Percentiles rank a stretch among this genome's conserved stretches.
These are phyloP conservation scores for Citrullus colocynthis DNA, from an alignment of 306 rosid genomes.

Conservation along the genomic window DNA sequence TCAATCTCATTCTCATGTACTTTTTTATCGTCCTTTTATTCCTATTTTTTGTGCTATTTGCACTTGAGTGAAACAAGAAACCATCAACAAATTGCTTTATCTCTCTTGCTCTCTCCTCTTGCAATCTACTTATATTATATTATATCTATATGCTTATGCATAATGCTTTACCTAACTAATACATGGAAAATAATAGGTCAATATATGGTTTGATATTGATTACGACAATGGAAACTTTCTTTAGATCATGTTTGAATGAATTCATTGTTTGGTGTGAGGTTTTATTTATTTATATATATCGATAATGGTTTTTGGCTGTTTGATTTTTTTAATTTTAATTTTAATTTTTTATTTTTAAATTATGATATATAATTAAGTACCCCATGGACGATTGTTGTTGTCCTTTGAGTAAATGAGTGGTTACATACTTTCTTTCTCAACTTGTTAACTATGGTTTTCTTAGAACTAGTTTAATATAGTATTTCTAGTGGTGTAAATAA, in stretches of 20 bases:
- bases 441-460: background rate
- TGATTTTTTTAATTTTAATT: no score
- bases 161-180: conserved; percentile 4
- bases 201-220: background rate
- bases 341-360: no score
- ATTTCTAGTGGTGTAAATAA: no score
- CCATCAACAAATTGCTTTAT: background rate
- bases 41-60: background rate
- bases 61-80: background rate
- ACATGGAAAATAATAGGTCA: background rate
- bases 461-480: no score
- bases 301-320: background rate
- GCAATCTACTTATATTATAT: background rate
- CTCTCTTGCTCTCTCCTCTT: background rate
- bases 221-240: background rate
- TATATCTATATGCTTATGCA: background rate
- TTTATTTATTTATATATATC: background rate
- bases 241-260: background rate
- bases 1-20: background rate
- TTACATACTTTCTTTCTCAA: background rate
- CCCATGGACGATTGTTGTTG: background rate
- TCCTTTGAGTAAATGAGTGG: conserved; percentile 2
- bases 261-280: background rate
- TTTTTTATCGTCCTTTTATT: background rate
- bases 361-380: background rate